A percentile compares a stretch with the other conserved stretches of the same genome.
Evolutionary conservation across 2,329 filamentous ascomycete genomes (phyloP).

Genomic region (Karstenula rhodostoma): DNA sequence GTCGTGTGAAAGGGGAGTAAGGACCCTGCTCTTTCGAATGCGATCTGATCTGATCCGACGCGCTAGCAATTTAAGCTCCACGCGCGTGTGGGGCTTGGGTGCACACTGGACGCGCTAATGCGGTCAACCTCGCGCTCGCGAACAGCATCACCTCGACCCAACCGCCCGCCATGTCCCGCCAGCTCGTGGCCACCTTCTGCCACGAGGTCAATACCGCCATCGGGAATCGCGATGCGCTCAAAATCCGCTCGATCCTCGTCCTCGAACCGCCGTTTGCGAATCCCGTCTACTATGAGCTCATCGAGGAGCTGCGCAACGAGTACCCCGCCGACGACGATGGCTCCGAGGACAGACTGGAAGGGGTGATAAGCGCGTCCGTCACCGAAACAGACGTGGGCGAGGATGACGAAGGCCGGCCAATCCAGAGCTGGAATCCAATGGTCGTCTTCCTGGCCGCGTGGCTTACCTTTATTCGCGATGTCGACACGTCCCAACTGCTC

Average conservation of each 20-base stretch:
- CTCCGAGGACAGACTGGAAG: constrained; percentile 34
- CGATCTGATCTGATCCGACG: constrained; percentile 8
- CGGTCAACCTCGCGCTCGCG: not conserved
- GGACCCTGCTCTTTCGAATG: not conserved
- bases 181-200: constrained; percentile 38
- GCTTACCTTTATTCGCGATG: constrained; percentile 80
- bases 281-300: constrained; percentile 39
- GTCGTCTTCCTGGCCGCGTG: constrained; percentile 82
- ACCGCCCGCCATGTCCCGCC: constrained; percentile 24
- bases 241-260: constrained; percentile 39
- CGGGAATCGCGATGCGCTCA: constrained; percentile 28
- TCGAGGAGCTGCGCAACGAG: constrained; percentile 32
- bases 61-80: constrained; percentile 15
- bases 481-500: constrained; percentile 77
- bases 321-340: constrained; percentile 31
- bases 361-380: constrained; percentile 33
- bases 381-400: constrained; percentile 61
- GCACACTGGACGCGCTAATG: not conserved
- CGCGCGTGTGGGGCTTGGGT: not conserved
- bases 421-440: constrained; percentile 77
- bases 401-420: constrained; percentile 62
- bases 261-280: constrained; percentile 39
- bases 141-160: not conserved
- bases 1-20: too few species aligned
- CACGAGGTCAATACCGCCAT: constrained; percentile 40